These are phyloP conservation scores for Cubamyces lactineus DNA, from an alignment of 768 basidiomycete species.

Conservation along the genomic window DNA sequence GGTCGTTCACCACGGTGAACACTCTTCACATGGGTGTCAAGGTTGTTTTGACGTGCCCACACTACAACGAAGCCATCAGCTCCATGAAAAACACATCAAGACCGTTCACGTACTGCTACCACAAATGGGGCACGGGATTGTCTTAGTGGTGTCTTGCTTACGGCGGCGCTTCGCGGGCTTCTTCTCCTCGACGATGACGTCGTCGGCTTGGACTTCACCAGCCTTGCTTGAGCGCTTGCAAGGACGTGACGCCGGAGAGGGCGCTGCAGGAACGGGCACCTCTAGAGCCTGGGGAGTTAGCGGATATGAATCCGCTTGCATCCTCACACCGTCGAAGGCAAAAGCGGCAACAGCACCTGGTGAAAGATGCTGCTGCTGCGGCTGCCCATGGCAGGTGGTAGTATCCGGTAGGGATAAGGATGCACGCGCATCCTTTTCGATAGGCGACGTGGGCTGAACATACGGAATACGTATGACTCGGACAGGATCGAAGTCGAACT, in stretches of 20 bases:
- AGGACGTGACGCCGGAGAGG: too few species aligned
- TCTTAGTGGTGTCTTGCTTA: not conserved
- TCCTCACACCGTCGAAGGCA: slow-evolving; percentile 1
- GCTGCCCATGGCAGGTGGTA: not conserved
- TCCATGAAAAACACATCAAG: too few species aligned
- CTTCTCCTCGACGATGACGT: not conserved
- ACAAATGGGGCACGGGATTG: not conserved
- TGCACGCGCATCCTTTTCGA: not conserved
- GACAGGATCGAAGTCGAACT: too few species aligned
- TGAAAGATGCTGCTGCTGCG: slow-evolving; percentile 7
- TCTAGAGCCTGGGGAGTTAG: not conserved
- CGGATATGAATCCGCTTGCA: slow-evolving; percentile 1
- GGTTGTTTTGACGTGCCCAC: slow-evolving; percentile 14
- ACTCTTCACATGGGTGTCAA: slow-evolving; percentile 6
- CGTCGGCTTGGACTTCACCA: not conserved
- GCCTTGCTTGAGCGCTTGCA: not conserved
- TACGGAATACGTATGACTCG: not conserved
- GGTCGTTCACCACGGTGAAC: slow-evolving; percentile 3
- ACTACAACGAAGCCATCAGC: not conserved
- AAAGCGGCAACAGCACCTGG: slow-evolving; percentile 4
- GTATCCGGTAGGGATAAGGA: not conserved
- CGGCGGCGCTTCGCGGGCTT: slow-evolving; percentile 4
- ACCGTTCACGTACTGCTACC: not conserved
- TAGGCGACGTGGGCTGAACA: not conserved
- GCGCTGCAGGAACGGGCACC: too few species aligned